Percentiles rank a stretch among this genome's conserved stretches.
Conservation (phyloP, 768 basidiomycete genomes). For the Mycena amicta region DNA sequence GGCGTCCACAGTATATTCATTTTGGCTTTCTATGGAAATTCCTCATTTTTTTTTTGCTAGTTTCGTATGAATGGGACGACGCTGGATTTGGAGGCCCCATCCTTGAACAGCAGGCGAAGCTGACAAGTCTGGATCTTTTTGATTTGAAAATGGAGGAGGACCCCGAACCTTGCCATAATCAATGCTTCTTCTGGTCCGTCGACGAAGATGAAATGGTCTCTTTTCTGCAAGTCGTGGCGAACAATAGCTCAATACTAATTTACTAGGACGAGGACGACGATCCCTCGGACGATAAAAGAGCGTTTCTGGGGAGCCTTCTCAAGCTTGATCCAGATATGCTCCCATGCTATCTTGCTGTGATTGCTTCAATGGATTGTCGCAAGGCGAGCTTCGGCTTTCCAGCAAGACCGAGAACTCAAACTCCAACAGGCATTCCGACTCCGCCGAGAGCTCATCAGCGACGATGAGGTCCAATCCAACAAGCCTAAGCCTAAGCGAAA, state of each 20-base stretch:
- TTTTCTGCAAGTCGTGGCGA: background rate
- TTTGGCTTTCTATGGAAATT: background rate
- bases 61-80: background rate
- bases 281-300: background rate
- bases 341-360: background rate
- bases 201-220: background rate
- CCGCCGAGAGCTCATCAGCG: background rate
- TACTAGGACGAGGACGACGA: background rate
- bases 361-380: background rate
- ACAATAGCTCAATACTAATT: background rate
- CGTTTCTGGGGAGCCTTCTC: background rate
- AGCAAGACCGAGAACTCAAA: too few relatives aligned
- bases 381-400: too few relatives aligned
- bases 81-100: background rate
- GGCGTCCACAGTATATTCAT: constrained; percentile 4
- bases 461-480: background rate
- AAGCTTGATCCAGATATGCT: background rate
- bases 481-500: too few relatives aligned
- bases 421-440: background rate
- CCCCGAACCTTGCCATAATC: background rate
- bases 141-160: background rate
- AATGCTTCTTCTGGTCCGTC: background rate
- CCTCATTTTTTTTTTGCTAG: too few relatives aligned
- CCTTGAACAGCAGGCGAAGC: background rate
- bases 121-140: background rate